Percentiles rank a stretch among this genome's conserved stretches.
These are phyloP conservation scores for Penicillium sp. DNA, from an alignment of 2,329 filamentous ascomycete species.

Conservation along the genomic window DNA sequence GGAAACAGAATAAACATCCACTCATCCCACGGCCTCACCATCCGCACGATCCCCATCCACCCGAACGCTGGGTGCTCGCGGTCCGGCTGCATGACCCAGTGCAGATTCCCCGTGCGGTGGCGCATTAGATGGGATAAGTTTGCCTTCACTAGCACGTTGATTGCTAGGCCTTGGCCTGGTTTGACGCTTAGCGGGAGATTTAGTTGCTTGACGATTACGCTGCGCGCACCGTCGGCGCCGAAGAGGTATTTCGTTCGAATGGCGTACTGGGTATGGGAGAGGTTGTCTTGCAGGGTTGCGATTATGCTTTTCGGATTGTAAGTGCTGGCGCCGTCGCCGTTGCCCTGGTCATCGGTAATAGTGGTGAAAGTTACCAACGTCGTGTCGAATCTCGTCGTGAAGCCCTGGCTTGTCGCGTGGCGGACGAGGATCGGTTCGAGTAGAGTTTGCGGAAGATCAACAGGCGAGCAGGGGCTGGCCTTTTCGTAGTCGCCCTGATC, in stretches of 20 bases:
- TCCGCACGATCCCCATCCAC: slow-evolving; percentile 57
- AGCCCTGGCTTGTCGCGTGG: slow-evolving; percentile 47
- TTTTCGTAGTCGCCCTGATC: slow-evolving; percentile 49
- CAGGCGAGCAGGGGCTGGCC: slow-evolving; percentile 49
- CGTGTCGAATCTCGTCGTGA: slow-evolving; percentile 50
- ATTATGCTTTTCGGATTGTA: too few species aligned
- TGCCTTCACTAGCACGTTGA: not conserved
- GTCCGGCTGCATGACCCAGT: slow-evolving; percentile 59
- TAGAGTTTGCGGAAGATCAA: slow-evolving; percentile 56
- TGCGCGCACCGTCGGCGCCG: slow-evolving; percentile 57
- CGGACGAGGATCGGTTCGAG: slow-evolving; percentile 55
- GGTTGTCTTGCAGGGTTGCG: slow-evolving; percentile 34
- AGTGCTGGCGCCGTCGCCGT: too few species aligned
- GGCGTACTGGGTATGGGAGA: slow-evolving; percentile 45
- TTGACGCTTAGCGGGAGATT: not conserved
- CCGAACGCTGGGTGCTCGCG: slow-evolving; percentile 57
- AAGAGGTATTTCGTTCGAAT: slow-evolving; percentile 63
- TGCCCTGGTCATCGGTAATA: not conserved
- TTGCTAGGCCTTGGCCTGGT: not conserved
- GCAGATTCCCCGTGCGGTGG: not conserved
- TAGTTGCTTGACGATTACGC: not conserved
- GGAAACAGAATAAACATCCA: slow-evolving; percentile 65
- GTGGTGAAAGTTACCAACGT: slow-evolving; percentile 6
- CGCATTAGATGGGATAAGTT: slow-evolving; percentile 6
- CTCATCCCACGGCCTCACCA: slow-evolving; percentile 68